phyloP scores from a whole-genome alignment of 2,329 filamentous ascomycete genomes.

The Didymella pinodella region DNA sequence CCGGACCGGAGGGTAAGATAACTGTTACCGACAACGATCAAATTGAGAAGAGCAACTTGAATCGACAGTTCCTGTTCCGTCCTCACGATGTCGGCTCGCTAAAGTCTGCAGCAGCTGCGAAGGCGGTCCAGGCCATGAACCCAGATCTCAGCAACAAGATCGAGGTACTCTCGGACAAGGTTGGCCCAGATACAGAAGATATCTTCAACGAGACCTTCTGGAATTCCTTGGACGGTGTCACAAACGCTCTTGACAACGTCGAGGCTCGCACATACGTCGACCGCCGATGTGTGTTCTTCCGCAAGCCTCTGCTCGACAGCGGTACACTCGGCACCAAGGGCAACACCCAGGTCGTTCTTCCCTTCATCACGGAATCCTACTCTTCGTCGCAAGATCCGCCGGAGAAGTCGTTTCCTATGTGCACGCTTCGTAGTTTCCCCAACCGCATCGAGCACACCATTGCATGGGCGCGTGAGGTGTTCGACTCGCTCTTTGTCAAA shows the following conservation, averaged over 20 bases:
- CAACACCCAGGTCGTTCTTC: conserved; percentile 95
- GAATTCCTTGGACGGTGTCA: conserved; percentile 85
- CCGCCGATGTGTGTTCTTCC: conserved; percentile 96
- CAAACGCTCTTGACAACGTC: conserved; percentile 96
- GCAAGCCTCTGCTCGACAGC: conserved; percentile 93
- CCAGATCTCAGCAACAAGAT: conserved; percentile 90
- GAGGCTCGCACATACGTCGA: conserved; percentile 97
- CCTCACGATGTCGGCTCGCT: conserved; percentile 91
- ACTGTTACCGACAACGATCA: conserved; percentile 97
- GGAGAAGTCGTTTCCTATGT: conserved; percentile 99
- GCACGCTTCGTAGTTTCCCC: conserved; percentile 94
- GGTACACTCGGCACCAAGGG: conserved; percentile 99
- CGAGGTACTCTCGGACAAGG: conserved; percentile 82
- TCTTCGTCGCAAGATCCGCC: conserved; percentile 96
- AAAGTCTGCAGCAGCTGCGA: conserved; percentile 94
- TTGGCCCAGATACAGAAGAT: conserved; percentile 89
- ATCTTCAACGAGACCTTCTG: conserved; percentile 96
- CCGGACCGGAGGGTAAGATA: conserved; percentile 87
- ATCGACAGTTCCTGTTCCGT: conserved; percentile 95
- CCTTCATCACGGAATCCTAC: conserved; percentile 92
- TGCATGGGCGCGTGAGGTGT: conserved; percentile 95
- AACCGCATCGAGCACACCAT: conserved; percentile 99
- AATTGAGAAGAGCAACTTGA: conserved; percentile 98
- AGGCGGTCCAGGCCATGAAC: conserved; percentile 94
- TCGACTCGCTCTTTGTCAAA: conserved; percentile 92